Percentiles rank a stretch among this genome's conserved stretches.
These are phyloP conservation scores for Yarrowia hollandica DNA, from an alignment of 805 yeast genomes.

Conservation along the genomic window DNA sequence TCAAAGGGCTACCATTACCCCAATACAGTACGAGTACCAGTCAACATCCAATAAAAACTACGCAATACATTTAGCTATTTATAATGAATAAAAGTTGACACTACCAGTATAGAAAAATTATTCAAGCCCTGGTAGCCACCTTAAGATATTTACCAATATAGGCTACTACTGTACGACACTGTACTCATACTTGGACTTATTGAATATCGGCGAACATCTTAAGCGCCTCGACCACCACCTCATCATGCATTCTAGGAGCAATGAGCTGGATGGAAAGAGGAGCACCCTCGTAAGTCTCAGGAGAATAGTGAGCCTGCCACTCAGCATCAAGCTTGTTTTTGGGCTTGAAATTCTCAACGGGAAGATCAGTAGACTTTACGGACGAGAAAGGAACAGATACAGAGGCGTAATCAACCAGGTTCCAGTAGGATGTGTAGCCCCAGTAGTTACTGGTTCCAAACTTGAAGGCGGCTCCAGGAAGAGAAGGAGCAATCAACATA, in stretches of 20 bases:
- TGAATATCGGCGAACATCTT: background rate
- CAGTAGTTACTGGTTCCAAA: slow-evolving; percentile 66
- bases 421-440: slow-evolving; percentile 78
- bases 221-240: slow-evolving; percentile 11
- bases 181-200: too few relatives aligned
- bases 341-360: background rate
- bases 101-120: too few relatives aligned
- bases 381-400: slow-evolving; percentile 39
- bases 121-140: too few relatives aligned
- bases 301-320: slow-evolving; percentile 20
- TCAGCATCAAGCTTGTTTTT: background rate
- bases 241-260: slow-evolving; percentile 23
- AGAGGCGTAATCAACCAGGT: slow-evolving; percentile 69
- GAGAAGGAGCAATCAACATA: slow-evolving; percentile 51
- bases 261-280: slow-evolving; percentile 19
- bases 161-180: too few relatives aligned
- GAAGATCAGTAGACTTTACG: background rate
- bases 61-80: too few relatives aligned
- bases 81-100: too few relatives aligned
- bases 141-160: too few relatives aligned
- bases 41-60: too few relatives aligned
- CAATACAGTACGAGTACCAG: too few relatives aligned
- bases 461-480: slow-evolving; percentile 70
- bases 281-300: slow-evolving; percentile 9
- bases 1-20: too few relatives aligned